Evolutionary conservation across 192 early-diverging fungal species (phyloP), one percentile per base, ranked within the genome.

Genomic region (Podila clonocystis): DNA sequence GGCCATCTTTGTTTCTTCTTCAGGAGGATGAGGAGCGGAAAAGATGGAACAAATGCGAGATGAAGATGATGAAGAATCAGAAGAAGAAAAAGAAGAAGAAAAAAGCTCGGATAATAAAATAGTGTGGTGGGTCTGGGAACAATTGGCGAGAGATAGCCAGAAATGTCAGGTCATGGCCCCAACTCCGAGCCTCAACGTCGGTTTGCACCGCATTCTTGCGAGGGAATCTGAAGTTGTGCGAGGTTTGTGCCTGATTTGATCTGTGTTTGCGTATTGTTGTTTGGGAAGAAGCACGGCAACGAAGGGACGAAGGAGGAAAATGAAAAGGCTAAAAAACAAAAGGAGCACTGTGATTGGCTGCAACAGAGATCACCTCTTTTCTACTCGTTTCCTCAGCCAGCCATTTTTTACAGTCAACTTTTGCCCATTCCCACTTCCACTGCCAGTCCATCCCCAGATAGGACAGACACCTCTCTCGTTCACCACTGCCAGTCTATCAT

Each of bases 311-410:
- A 0, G 15, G 41, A 4, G 15, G 4, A 38, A 33, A 62, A 30
- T 20, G 60, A 2, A 59, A 41, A 58, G 15, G 4, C 29, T 38
- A 57, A 50, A 63, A 72, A 50, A 63, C 30, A 22, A 33, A 24
- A 31, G n/a, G n/a, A 20, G 57, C 22, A 6, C 50, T 63, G 15
- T 80, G 77, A 80, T 80, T 80, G 77, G 77, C 77, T 80, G 77
- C 41, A 41, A 19, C 62, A 50, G 68, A 71, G 62, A 80, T 80
- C 77, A 80, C 77, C 77, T 80, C 58, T 68, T 80, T 80, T 68
- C 57, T 70, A 58, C 45, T 60, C 33, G 19, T 8, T 6, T 8
- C 29, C 41, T 15, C 41, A 45, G 15, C 41, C 41, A 15, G 15
- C 13, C 41, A 45, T 13, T 67, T 8, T 41, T 31, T 24, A 30